Percentiles rank a stretch among this genome's conserved stretches.
Conservation (phyloP, 2,329 filamentous ascomycete species). For the Pezicula rhizophila region DNA sequence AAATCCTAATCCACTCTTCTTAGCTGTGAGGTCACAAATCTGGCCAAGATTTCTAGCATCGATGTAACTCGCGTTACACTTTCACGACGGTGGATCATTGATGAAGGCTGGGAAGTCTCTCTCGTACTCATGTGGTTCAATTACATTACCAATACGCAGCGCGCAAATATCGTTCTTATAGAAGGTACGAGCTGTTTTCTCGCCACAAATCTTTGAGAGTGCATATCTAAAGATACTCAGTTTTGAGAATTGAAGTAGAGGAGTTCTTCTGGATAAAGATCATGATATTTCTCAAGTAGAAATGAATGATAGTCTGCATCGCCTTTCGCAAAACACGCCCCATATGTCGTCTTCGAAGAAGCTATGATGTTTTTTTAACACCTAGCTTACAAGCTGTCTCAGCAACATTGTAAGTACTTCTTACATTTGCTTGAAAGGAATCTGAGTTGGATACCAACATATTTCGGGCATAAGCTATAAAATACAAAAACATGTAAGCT, state of each 20-base stretch:
- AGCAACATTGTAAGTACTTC: conserved; percentile 54
- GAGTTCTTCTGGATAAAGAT: conserved; percentile 39
- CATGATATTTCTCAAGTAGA: conserved; percentile 52
- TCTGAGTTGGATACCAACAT: conserved; percentile 57
- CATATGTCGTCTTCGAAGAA: conserved; percentile 53
- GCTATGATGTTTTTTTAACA: conserved; percentile 55
- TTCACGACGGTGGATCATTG: conserved; percentile 41
- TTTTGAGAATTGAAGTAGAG: not conserved
- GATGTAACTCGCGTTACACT: conserved; percentile 56
- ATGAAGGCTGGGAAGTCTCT: conserved; percentile 46
- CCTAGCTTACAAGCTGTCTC: conserved; percentile 57
- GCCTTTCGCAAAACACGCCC: conserved; percentile 55
- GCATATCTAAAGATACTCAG: conserved; percentile 36
- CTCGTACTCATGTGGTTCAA: conserved; percentile 56
- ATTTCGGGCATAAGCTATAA: conserved; percentile 49
- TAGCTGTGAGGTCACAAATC: conserved; percentile 50
- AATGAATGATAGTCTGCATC: conserved; percentile 49
- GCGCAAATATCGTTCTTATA: conserved; percentile 55
- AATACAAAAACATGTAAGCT: conserved; percentile 20
- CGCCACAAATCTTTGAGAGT: conserved; percentile 52
- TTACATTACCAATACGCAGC: conserved; percentile 53
- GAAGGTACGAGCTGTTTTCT: conserved; percentile 49
- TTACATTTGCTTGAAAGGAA: conserved; percentile 49
- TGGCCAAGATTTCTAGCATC: conserved; percentile 56
- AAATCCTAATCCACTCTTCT: conserved; percentile 50